Evolutionary conservation across 306 rosid genomes (phyloP).

Genomic region (Glycine latifolia): DNA sequence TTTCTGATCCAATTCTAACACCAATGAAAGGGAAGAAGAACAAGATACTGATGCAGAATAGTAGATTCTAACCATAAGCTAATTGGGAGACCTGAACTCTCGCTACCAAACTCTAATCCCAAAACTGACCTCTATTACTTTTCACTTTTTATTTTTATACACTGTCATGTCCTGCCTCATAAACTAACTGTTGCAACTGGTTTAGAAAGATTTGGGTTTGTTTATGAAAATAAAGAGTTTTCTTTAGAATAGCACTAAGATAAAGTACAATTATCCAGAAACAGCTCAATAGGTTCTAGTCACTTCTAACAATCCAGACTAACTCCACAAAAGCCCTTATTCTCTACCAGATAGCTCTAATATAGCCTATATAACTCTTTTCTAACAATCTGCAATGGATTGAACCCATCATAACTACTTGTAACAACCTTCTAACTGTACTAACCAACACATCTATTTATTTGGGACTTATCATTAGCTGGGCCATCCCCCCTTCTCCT

Average conservation of each 20-base stretch:
- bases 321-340: background rate
- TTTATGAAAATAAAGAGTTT: background rate
- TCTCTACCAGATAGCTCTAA: background rate
- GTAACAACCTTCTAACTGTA: background rate
- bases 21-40: no score
- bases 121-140: background rate
- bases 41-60: background rate
- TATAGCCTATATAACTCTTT: background rate
- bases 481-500: background rate
- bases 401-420: no score
- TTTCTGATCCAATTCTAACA: no score
- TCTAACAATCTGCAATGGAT: background rate
- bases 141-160: background rate
- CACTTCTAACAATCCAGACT: background rate
- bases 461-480: background rate
- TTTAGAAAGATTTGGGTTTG: background rate
- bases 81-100: background rate
- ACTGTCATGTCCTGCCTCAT: background rate
- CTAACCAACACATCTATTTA: background rate
- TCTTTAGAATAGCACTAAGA: background rate
- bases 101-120: background rate
- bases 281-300: background rate
- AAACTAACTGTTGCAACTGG: background rate
- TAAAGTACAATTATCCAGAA: background rate
- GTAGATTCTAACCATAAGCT: background rate